phyloP scores from a whole-genome alignment of 2,329 filamentous ascomycete genomes.

The Mycosphaerella sp. region DNA sequence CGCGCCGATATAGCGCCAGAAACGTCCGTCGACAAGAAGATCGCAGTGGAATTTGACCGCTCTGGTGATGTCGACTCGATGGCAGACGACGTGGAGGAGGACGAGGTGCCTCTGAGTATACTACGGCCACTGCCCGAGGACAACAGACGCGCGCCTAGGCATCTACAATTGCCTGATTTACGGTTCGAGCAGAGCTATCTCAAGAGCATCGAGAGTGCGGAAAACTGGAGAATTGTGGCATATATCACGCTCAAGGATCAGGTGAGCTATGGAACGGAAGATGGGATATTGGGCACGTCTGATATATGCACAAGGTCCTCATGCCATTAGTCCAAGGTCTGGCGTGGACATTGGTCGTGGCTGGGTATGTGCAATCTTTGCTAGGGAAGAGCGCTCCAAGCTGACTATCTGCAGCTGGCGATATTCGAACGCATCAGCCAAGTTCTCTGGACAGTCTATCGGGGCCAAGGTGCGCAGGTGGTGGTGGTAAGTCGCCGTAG shows the following conservation, averaged over 20 bases:
- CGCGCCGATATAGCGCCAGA: slow-evolving; percentile 73
- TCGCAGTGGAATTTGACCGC: slow-evolving; percentile 49
- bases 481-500: slow-evolving; percentile 49
- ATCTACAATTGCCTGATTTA: slow-evolving; percentile 62
- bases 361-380: slow-evolving; percentile 38
- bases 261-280: slow-evolving; percentile 51
- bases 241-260: slow-evolving; percentile 88
- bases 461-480: slow-evolving; percentile 76
- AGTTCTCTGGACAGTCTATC: slow-evolving; percentile 66
- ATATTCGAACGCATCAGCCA: slow-evolving; percentile 75
- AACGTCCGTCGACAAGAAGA: slow-evolving; percentile 62
- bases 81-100: slow-evolving; percentile 50
- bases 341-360: slow-evolving; percentile 77
- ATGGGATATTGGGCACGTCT: slow-evolving; percentile 1
- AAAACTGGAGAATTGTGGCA: slow-evolving; percentile 70
- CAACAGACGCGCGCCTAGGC: slow-evolving; percentile 51
- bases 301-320: slow-evolving; percentile 53
- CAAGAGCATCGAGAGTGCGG: slow-evolving; percentile 73
- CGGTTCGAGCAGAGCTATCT: slow-evolving; percentile 98
- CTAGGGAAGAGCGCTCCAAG: not conserved
- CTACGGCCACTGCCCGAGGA: slow-evolving; percentile 50
- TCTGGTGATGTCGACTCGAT: slow-evolving; percentile 38
- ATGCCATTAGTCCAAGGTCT: slow-evolving; percentile 84
- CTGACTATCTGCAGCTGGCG: slow-evolving; percentile 57
- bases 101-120: slow-evolving; percentile 64